Evolutionary conservation across 805 yeast species (phyloP).

Genomic region (Candida silvicultrix): DNA sequence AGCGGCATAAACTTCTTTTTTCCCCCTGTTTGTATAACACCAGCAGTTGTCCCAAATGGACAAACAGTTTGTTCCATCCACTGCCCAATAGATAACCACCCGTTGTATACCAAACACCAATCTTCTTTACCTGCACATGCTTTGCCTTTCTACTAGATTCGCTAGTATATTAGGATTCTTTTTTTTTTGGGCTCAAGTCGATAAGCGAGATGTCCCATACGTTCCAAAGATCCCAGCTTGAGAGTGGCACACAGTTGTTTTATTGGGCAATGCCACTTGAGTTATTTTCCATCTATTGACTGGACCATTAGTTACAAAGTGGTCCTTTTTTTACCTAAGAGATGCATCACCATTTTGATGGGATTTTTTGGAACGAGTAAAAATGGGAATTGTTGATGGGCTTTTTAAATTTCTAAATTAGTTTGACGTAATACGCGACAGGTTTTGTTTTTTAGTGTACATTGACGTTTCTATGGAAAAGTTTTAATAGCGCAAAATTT

Average conservation of each 20-base stretch:
- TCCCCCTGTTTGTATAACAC: too few relatives aligned
- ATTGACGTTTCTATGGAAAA: not conserved
- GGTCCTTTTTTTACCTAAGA: not conserved
- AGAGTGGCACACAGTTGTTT: not conserved
- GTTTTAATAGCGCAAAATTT: not conserved
- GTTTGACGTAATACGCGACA: not conserved
- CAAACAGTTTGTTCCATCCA: too few relatives aligned
- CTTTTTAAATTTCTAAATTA: not conserved
- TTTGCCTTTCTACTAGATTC: too few relatives aligned
- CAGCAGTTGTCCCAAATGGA: too few relatives aligned
- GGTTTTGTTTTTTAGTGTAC: not conserved
- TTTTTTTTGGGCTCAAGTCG: too few relatives aligned
- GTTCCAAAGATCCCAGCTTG: not conserved
- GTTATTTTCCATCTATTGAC: not conserved
- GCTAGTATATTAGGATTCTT: too few relatives aligned
- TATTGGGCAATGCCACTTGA: not conserved
- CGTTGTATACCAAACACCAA: too few relatives aligned
- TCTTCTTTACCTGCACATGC: too few relatives aligned
- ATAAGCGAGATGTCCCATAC: too few relatives aligned
- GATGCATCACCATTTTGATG: not conserved
- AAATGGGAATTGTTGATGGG: not conserved
- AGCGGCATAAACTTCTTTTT: too few relatives aligned
- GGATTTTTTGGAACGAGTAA: not conserved
- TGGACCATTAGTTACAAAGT: not conserved
- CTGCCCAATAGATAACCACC: too few relatives aligned